Conservation (phyloP, 176 grass and related monocot species). For the Eleusine indica region DNA sequence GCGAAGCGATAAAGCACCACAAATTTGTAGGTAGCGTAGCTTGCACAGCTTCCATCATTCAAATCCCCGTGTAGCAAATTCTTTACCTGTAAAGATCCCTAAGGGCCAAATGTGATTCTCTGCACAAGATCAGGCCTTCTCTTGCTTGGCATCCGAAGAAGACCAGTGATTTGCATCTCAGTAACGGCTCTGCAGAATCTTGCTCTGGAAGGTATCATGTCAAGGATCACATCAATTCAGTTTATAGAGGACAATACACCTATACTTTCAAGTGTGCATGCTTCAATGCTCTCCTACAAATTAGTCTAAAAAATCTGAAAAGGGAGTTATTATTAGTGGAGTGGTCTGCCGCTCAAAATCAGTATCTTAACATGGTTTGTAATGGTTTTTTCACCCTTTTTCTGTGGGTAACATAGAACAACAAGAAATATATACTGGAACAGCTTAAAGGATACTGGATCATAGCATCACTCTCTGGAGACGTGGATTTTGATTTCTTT, state of each 20-base stretch:
- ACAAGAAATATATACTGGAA: slow-evolving; percentile 2
- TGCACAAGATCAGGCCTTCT: slow-evolving; percentile 86
- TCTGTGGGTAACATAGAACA: not conserved
- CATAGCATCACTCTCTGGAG: slow-evolving; percentile 55
- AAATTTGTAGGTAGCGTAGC: slow-evolving; percentile 2
- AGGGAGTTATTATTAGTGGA: not conserved
- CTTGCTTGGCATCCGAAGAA: slow-evolving; percentile 85
- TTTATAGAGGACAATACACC: not conserved
- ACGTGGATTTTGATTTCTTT: slow-evolving; percentile 60
- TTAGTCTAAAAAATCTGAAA: not conserved
- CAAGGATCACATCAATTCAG: slow-evolving; percentile 41
- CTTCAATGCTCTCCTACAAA: not conserved
- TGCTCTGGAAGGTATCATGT: slow-evolving; percentile 56
- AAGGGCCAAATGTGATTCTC: slow-evolving; percentile 87
- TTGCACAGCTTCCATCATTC: not conserved
- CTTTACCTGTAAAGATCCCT: not conserved
- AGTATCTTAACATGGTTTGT: not conserved
- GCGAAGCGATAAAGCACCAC: not conserved
- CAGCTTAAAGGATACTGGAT: slow-evolving; percentile 79
- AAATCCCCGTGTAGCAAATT: not conserved
- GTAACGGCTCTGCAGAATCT: slow-evolving; percentile 87
- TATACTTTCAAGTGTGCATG: not conserved
- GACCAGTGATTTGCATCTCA: slow-evolving; percentile 76
- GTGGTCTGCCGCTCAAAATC: not conserved
- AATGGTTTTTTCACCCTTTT: not conserved